phyloP scores from a whole-genome alignment of 441 rosid genomes.

The Pelargonium cotyledonis region DNA sequence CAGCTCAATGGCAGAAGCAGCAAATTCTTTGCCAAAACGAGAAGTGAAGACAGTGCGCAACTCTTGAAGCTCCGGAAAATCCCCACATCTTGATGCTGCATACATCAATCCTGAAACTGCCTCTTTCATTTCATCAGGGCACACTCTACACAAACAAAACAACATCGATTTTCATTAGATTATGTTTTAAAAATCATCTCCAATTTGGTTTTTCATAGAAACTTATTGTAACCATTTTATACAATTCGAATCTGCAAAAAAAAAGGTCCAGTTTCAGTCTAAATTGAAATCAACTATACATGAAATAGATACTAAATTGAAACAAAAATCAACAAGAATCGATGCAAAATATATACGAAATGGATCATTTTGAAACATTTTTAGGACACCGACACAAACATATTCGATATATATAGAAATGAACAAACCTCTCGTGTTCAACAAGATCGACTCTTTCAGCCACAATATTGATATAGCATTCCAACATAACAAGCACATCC shows the following conservation, averaged over 20 bases:
- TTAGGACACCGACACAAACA: too few species aligned
- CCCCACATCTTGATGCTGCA: slow-evolving; percentile 75
- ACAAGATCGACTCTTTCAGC: slow-evolving; percentile 59
- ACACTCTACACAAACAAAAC: slow-evolving; percentile 33
- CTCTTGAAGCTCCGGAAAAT: slow-evolving; percentile 89
- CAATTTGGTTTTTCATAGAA: too few species aligned
- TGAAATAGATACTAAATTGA: too few species aligned
- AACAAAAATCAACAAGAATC: too few species aligned
- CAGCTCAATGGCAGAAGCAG: slow-evolving; percentile 62
- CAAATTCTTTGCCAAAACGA: slow-evolving; percentile 73
- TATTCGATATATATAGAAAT: too few species aligned
- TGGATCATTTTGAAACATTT: too few species aligned
- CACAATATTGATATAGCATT: slow-evolving; percentile 56
- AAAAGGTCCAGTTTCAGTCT: too few species aligned
- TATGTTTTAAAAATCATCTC: background rate
- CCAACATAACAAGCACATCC: slow-evolving; percentile 60
- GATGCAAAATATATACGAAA: too few species aligned
- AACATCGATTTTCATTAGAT: background rate
- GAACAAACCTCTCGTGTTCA: slow-evolving; percentile 42
- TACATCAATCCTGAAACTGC: slow-evolving; percentile 61
- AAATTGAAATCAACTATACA: too few species aligned
- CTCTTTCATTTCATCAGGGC: slow-evolving; percentile 77
- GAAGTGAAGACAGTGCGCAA: slow-evolving; percentile 54
- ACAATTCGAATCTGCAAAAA: background rate
- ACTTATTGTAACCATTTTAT: too few species aligned